Conservation (phyloP, 129 eudicot genomes). For the Kitagawia praeruptora region DNA sequence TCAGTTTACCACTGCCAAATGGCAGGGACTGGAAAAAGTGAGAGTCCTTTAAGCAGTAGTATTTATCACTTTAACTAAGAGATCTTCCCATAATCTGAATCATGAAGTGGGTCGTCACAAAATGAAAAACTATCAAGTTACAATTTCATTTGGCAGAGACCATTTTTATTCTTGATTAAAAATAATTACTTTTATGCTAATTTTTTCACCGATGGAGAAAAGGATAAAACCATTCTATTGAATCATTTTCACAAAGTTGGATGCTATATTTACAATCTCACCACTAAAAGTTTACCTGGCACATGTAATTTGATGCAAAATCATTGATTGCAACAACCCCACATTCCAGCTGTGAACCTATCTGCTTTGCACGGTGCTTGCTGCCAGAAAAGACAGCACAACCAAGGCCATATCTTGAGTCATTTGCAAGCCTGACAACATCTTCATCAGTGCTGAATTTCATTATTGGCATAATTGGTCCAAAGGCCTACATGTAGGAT, state of each 20-base stretch:
- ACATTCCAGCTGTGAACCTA: slow-evolving; percentile 75
- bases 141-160: neutral
- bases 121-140: neutral
- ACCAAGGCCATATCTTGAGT: slow-evolving; percentile 95
- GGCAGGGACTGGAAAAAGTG: slow-evolving; percentile 39
- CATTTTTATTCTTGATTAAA: neutral
- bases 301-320: slow-evolving; percentile 89
- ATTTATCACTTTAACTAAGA: no score
- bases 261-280: neutral
- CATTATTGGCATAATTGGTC: slow-evolving; percentile 98
- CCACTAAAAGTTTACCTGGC: slow-evolving; percentile 55
- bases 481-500: slow-evolving; percentile 63
- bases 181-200: neutral
- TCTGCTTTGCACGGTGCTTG: slow-evolving; percentile 70
- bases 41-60: neutral
- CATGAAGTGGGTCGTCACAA: neutral
- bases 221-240: neutral
- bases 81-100: neutral
- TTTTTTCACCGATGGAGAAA: neutral
- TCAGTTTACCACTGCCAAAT: no score
- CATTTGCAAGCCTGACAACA: slow-evolving; percentile 84
- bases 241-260: neutral
- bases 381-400: slow-evolving; percentile 98
- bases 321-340: slow-evolving; percentile 96
- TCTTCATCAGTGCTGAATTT: slow-evolving; percentile 85